phyloP scores from a whole-genome alignment of 352 stramenopile species.

The Aphanomyces euteiches region DNA sequence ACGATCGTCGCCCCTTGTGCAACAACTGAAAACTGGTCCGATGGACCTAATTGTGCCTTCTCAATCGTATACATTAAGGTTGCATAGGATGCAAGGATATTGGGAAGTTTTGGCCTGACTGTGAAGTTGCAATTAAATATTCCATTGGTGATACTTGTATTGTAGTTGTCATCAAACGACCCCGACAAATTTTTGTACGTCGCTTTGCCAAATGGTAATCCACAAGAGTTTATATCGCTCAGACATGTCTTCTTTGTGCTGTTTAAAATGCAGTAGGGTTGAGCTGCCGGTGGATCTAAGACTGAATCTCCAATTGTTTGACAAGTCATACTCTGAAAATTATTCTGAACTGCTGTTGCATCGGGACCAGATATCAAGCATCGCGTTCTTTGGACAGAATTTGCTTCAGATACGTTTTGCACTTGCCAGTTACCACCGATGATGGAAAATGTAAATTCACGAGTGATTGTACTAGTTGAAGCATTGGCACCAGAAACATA shows the following conservation, averaged over 20 bases:
- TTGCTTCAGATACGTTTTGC: not conserved
- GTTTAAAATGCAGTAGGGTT: constrained; percentile 18
- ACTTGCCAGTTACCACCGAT: constrained; percentile 4
- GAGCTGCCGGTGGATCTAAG: not conserved
- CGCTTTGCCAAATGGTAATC: not conserved
- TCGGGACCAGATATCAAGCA: constrained; percentile 18
- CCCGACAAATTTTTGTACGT: not conserved
- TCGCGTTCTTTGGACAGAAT: not conserved
- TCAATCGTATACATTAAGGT: not conserved
- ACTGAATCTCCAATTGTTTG: constrained; percentile 8
- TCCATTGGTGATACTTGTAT: not conserved
- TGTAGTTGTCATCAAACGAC: constrained; percentile 11
- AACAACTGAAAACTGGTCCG: not conserved
- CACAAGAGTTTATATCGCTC: not conserved
- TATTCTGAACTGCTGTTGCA: not conserved
- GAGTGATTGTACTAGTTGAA: not conserved
- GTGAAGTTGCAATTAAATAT: constrained; percentile 8
- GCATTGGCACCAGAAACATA: not conserved
- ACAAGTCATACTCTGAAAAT: not conserved
- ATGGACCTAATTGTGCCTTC: not conserved
- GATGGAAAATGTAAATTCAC: constrained; percentile 16
- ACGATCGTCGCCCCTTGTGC: not conserved
- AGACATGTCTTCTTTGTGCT: constrained; percentile 7
- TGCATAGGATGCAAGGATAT: not conserved
- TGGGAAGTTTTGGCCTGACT: not conserved